Conservation (phyloP, 148 eudicot species). For the Gaultheria prostrata region DNA sequence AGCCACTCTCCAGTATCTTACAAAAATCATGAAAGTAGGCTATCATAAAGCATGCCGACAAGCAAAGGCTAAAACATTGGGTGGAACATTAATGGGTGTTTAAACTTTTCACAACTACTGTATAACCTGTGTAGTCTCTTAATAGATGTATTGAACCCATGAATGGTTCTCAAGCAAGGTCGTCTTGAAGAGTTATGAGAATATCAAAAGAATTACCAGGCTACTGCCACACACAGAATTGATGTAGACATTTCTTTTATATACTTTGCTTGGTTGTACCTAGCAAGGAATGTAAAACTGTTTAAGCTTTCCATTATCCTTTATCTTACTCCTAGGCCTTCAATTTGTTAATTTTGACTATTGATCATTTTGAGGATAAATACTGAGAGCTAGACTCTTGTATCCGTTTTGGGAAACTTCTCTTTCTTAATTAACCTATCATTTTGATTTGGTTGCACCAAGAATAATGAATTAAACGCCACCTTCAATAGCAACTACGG, state of each 20-base stretch:
- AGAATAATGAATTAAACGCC: not conserved
- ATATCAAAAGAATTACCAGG: not conserved
- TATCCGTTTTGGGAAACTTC: not conserved
- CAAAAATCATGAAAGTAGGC: not conserved
- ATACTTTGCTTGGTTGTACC: not conserved
- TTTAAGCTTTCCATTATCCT: not conserved
- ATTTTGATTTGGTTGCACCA: not conserved
- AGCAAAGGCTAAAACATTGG: not conserved
- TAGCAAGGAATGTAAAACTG: not conserved
- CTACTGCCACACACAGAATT: not conserved
- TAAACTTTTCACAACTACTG: not conserved
- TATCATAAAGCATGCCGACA: constrained; percentile 5
- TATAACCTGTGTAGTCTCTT: not conserved
- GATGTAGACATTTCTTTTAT: not conserved
- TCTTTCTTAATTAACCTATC: not conserved
- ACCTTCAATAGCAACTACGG: not conserved
- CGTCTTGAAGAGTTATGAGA: not conserved
- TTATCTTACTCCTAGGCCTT: not conserved
- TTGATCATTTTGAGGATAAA: not conserved
- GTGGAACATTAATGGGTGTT: not conserved
- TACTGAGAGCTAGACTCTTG: not conserved
- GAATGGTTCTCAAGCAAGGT: constrained; percentile 11
- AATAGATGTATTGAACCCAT: not conserved
- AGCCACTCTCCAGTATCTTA: not conserved
- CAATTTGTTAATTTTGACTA: not conserved